Conservation (phyloP, 2,329 filamentous ascomycete species). For the Claviceps sp. region DNA sequence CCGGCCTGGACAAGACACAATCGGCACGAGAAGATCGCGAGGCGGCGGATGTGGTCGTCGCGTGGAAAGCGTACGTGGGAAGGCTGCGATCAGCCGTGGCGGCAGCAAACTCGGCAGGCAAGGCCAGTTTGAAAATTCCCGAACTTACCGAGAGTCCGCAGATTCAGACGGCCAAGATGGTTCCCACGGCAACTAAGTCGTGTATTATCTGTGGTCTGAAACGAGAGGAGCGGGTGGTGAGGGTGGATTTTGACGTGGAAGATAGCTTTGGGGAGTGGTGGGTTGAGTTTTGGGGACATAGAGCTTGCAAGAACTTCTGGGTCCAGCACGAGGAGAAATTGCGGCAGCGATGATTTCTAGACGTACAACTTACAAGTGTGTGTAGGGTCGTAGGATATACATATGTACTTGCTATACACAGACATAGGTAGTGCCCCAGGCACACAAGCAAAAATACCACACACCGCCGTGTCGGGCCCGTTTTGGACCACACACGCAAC, state of each 20-base stretch:
- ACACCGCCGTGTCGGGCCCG: no score
- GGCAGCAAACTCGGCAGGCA: slow-evolving; percentile 47
- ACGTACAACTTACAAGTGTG: not conserved
- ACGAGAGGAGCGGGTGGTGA: slow-evolving; percentile 67
- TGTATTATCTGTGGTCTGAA: slow-evolving; percentile 83
- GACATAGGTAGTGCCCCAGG: no score
- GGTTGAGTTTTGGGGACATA: slow-evolving; percentile 77
- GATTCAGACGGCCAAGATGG: slow-evolving; percentile 57
- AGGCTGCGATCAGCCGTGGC: slow-evolving; percentile 60
- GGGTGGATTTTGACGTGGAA: slow-evolving; percentile 63
- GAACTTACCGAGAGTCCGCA: slow-evolving; percentile 58
- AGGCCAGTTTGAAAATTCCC: slow-evolving; percentile 44
- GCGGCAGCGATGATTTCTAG: slow-evolving; percentile 43
- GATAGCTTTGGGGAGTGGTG: slow-evolving; percentile 97
- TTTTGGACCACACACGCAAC: no score
- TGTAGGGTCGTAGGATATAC: no score
- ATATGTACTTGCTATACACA: no score
- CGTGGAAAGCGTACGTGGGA: slow-evolving; percentile 66
- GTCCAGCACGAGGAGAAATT: slow-evolving; percentile 57
- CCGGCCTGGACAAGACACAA: slow-evolving; percentile 73
- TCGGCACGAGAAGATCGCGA: slow-evolving; percentile 74
- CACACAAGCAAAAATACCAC: no score
- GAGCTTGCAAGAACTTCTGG: slow-evolving; percentile 77
- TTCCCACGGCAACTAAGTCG: slow-evolving; percentile 55
- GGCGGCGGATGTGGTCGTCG: slow-evolving; percentile 58